Evolutionary conservation across 345 rosid species (phyloP), one percentile per base, ranked within the genome.

Genomic region (Brassica juncea): DNA sequence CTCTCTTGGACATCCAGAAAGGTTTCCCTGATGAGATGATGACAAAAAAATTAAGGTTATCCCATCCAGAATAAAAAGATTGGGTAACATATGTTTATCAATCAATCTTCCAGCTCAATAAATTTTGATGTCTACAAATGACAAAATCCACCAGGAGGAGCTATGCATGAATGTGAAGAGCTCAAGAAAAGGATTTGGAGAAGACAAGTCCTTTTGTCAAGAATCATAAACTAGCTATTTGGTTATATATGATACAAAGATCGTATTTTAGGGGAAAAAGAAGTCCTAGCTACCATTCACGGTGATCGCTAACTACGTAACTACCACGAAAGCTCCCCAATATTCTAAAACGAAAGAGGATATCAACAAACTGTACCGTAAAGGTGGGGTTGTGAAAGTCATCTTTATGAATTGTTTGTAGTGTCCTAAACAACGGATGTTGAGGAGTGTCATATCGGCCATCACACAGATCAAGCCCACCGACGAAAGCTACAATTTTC

Each of bases 401-500:
- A 67, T 87, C 98, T 73, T 89, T 92, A 79, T 94, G 99, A 54
- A 82, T 66, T 34, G 95, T 91, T 52, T 90, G 80, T 21, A 91
- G 84, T 5, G 97, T 84, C 85, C 90, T 86, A 82, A 94, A 88
- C 68, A 92, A 4, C 10, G 93, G 86, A 82, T 94, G 99, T 59
- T 91, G 85, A 9, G 99, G 99, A 75, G 89, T 87, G 78, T 92
- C 99, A 47, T 90, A 94, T 77, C 98, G 86, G 10, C 99, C 99
- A 85, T 91, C 92, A 71, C 99, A 94, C 75, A 94, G 79, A 89
- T 94, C 98, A 72, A 94, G 98, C 70, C 99, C 99, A 11, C 99
- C 99, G 10, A 94, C 89, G 73, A 94, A 94, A 76, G 99, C 98
- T 70, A 92, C 68, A 47, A 94, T 90, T 86, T 92, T 92, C 79